Evolutionary conservation across 1,284 basidiomycete genomes (phyloP).

Genomic region (Puccinia triticina): DNA sequence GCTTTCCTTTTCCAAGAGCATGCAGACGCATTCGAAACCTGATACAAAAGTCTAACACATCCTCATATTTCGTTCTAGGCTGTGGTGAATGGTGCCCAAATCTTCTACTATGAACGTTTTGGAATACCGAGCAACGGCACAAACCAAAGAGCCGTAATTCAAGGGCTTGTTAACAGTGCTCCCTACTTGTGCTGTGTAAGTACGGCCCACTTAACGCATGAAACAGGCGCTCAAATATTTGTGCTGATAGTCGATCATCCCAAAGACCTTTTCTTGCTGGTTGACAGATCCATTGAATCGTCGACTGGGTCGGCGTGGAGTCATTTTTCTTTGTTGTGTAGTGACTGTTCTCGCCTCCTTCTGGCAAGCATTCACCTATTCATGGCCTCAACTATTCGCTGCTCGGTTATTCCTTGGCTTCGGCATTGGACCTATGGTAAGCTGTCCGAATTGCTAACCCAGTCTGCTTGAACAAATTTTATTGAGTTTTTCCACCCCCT

Average conservation of each 20-base stretch:
- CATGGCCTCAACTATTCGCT: conserved; percentile 68
- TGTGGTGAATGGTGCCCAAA: conserved; percentile 45
- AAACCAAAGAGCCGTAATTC: conserved; percentile 60
- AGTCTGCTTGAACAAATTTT: neutral
- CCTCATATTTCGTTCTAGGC: neutral
- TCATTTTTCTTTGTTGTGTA: conserved; percentile 72
- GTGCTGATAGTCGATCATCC: neutral
- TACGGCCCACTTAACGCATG: neutral
- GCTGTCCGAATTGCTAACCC: neutral
- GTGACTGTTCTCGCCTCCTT: conserved; percentile 70
- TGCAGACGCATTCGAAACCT: too few relatives aligned
- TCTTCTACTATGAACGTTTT: conserved; percentile 43
- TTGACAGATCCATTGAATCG: conserved; percentile 74
- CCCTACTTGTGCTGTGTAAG: conserved; percentile 67
- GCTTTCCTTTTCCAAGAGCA: neutral
- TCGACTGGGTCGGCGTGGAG: conserved; percentile 72
- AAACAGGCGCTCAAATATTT: neutral
- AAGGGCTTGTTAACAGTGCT: conserved; percentile 74
- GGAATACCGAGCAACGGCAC: conserved; percentile 33
- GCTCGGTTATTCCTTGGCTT: conserved; percentile 71
- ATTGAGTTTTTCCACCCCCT: neutral
- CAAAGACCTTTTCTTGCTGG: conserved; percentile 63
- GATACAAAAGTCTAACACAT: neutral
- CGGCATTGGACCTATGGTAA: conserved; percentile 71
- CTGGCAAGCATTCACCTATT: conserved; percentile 71